Evolutionary conservation across 768 basidiomycete species (phyloP).

Genomic region (Naganishia vishniacii): DNA sequence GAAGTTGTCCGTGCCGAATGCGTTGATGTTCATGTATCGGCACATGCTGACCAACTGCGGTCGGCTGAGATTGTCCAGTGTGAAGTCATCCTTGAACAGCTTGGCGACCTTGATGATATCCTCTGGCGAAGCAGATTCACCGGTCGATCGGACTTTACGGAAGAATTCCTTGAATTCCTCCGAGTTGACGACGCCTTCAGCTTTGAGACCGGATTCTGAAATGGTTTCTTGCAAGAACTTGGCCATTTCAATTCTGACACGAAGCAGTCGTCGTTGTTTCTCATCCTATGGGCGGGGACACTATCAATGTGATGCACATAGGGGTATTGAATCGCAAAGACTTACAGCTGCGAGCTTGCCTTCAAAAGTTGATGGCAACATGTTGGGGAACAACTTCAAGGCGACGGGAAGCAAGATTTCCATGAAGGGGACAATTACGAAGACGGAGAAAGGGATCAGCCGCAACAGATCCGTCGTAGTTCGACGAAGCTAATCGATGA

Average conservation of each 20-base stretch:
- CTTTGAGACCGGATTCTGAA: constrained; percentile 85
- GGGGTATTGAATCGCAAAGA: constrained; percentile 8
- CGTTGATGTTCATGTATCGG: constrained; percentile 95
- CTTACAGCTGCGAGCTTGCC: constrained; percentile 90
- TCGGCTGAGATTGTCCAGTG: constrained; percentile 92
- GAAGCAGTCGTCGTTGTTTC: constrained; percentile 89
- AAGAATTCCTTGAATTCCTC: constrained; percentile 99
- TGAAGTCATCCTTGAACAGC: constrained; percentile 94
- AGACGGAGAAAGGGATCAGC: constrained; percentile 89
- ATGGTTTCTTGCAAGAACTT: constrained; percentile 98
- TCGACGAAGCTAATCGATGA: constrained; percentile 64
- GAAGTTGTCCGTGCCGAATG: constrained; percentile 98
- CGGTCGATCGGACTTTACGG: constrained; percentile 93
- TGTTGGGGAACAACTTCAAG: constrained; percentile 93
- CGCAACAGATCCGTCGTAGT: constrained; percentile 90
- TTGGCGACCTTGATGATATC: constrained; percentile 94
- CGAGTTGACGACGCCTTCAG: constrained; percentile 78
- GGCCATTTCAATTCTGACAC: constrained; percentile 94
- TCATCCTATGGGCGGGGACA: constrained; percentile 72
- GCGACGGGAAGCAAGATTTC: constrained; percentile 92
- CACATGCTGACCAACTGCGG: constrained; percentile 98
- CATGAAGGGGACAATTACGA: constrained; percentile 96
- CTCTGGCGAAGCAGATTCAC: constrained; percentile 78
- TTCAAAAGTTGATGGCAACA: constrained; percentile 97
- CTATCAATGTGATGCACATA: constrained; percentile 19